phyloP scores from a whole-genome alignment of 164 flowering plant genomes.

The Houttuynia cordata region DNA sequence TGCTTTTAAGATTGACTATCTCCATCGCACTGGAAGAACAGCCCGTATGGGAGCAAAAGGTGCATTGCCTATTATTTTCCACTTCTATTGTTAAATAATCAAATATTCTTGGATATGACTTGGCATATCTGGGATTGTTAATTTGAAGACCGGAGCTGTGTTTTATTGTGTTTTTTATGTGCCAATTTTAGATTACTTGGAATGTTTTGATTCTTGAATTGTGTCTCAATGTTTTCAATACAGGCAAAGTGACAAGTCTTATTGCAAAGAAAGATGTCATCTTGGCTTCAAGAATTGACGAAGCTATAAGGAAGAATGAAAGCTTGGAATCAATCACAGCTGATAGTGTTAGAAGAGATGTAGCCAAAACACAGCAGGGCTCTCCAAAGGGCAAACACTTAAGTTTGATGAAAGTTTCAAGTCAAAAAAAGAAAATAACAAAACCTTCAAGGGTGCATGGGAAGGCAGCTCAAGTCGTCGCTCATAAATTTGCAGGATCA shows the following conservation, averaged over 20 bases:
- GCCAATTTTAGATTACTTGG: neutral
- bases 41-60: constrained; percentile 99
- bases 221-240: neutral
- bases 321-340: constrained; percentile 75
- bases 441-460: constrained; percentile 7
- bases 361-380: constrained; percentile 24
- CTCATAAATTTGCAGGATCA: constrained; percentile 13
- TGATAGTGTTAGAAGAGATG: constrained; percentile 47
- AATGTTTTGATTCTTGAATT: neutral
- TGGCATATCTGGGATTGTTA: neutral
- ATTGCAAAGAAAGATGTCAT: constrained; percentile 52
- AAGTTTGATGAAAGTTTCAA: constrained; percentile 18
- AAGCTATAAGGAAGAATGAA: constrained; percentile 80
- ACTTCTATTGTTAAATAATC: neutral
- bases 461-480: constrained; percentile 16
- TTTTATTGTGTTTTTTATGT: neutral
- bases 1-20: constrained; percentile 82
- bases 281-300: constrained; percentile 70
- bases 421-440: constrained; percentile 20
- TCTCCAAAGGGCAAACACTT: constrained; percentile 28
- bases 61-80: constrained; percentile 7
- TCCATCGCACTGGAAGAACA: constrained; percentile 98
- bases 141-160: neutral
- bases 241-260: constrained; percentile 95
- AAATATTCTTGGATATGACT: neutral